Conservation (phyloP, 306 rosid species). For the Quercus robur region DNA sequence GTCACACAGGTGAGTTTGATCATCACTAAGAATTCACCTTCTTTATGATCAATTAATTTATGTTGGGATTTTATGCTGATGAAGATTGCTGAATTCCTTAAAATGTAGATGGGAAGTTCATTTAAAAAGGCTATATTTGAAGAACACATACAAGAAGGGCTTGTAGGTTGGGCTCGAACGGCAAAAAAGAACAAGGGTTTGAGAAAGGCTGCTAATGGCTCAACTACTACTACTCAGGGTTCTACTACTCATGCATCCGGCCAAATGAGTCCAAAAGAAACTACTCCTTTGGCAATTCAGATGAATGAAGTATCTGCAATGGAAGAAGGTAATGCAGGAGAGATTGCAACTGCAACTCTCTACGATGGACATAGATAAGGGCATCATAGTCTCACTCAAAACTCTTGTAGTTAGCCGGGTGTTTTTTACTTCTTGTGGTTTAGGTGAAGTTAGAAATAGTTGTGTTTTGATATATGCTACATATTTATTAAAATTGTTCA, state of each 20-base stretch:
- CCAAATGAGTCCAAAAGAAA: conserved; percentile 5
- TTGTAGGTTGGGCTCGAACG: conserved; percentile 27
- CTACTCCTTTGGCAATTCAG: not conserved
- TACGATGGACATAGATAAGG: not conserved
- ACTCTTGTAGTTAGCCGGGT: not conserved
- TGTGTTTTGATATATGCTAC: no score
- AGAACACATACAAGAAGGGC: conserved; percentile 25
- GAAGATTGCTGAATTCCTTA: not conserved
- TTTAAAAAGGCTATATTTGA: conserved; percentile 30
- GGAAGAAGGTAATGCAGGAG: not conserved
- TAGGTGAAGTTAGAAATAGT: no score
- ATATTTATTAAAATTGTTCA: no score
- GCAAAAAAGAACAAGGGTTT: conserved; percentile 19
- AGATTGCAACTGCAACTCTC: not conserved
- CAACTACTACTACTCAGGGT: not conserved
- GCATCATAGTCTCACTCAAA: not conserved
- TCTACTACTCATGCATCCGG: not conserved
- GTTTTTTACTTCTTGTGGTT: no score
- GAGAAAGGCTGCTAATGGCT: conserved; percentile 14
- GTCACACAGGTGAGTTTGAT: conserved; percentile 28
- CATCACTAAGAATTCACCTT: not conserved
- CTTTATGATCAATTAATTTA: not conserved
- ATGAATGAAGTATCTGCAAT: not conserved
- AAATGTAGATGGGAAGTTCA: conserved; percentile 35
- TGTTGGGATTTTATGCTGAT: not conserved